Conservation (phyloP, 768 basidiomycete genomes). For the Trametes cubensis region DNA sequence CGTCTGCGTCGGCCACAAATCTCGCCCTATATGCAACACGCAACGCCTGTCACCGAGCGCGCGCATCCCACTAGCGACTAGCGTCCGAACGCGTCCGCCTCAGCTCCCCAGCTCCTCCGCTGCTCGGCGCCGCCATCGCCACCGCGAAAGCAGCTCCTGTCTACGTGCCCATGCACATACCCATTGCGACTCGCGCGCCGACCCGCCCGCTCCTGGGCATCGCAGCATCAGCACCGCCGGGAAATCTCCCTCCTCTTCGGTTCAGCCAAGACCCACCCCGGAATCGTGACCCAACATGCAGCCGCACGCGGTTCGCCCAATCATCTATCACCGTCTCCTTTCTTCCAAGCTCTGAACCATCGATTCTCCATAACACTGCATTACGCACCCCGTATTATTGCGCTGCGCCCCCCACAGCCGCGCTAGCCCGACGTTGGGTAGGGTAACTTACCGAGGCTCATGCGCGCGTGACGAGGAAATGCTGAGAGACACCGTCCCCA, state of each 20-base stretch:
- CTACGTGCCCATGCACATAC: too few relatives aligned
- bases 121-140: not conserved
- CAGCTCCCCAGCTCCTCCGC: not conserved
- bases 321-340: slow-evolving; percentile 1
- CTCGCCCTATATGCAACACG: not conserved
- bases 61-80: too few relatives aligned
- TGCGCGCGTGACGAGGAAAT: not conserved
- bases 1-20: slow-evolving; percentile 9
- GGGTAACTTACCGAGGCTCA: not conserved
- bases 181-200: not conserved
- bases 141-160: not conserved
- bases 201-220: not conserved
- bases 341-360: slow-evolving; percentile 18
- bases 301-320: not conserved
- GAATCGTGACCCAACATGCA: slow-evolving; percentile 9
- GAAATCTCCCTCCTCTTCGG: slow-evolving; percentile 13
- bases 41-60: not conserved
- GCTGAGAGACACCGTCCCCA: not conserved
- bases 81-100: slow-evolving; percentile 3
- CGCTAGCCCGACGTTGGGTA: not conserved
- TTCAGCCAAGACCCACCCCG: slow-evolving; percentile 14
- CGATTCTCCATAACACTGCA: slow-evolving; percentile 14
- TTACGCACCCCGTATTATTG: slow-evolving; percentile 6
- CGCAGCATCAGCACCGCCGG: slow-evolving; percentile 10
- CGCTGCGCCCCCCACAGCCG: not conserved